Evolutionary conservation across 495 filamentous ascomycete genomes (phyloP).

Genomic region (Talaromyces adpressus): DNA sequence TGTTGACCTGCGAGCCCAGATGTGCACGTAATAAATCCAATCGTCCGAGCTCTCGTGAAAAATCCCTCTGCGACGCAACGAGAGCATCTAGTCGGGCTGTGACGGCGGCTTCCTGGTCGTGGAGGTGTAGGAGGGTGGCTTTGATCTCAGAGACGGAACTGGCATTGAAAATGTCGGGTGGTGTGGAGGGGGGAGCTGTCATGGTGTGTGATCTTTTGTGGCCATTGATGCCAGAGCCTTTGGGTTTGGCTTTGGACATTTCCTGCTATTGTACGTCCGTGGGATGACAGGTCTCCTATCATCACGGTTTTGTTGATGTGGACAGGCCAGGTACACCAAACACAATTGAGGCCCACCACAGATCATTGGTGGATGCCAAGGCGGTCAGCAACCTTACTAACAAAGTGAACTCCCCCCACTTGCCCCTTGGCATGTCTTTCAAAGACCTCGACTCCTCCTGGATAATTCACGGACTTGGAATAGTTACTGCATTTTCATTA

Average conservation of each 20-base stretch:
- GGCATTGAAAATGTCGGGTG: conserved; percentile 55
- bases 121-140: conserved; percentile 63
- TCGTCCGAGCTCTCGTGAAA: conserved; percentile 75
- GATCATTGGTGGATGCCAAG: not conserved
- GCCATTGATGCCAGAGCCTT: conserved; percentile 21
- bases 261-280: not conserved
- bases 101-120: conserved; percentile 65
- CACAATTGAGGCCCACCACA: too few relatives aligned
- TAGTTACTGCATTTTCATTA: too few relatives aligned
- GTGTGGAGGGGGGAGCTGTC: not conserved
- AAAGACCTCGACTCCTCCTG: too few relatives aligned
- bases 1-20: conserved; percentile 79
- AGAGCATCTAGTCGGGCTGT: conserved; percentile 68
- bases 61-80: conserved; percentile 71
- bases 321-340: not conserved
- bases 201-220: conserved; percentile 7
- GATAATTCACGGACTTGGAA: too few relatives aligned
- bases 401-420: too few relatives aligned
- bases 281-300: conserved; percentile 2
- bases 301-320: conserved; percentile 12
- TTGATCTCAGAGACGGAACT: conserved; percentile 72
- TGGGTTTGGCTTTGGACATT: conserved; percentile 16
- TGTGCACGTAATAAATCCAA: conserved; percentile 85
- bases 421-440: too few relatives aligned
- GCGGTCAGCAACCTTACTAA: not conserved